A percentile compares a stretch with the other conserved stretches of the same genome.
These are phyloP conservation scores for Thermoascus crustaceus DNA, from an alignment of 2,329 filamentous ascomycete species.

Conservation along the genomic window DNA sequence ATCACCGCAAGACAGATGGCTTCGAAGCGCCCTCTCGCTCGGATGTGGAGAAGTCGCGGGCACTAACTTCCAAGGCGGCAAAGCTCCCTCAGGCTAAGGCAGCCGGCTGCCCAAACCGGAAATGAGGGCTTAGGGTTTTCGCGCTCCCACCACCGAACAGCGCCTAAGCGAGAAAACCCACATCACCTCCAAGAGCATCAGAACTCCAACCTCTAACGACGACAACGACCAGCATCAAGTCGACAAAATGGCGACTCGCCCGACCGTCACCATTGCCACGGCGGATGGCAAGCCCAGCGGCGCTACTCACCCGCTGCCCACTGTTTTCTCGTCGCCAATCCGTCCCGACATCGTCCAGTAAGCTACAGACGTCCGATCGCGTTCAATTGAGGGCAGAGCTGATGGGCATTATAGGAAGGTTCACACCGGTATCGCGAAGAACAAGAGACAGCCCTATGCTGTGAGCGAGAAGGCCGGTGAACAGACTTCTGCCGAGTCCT, in stretches of 20 bases:
- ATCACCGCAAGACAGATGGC: background rate
- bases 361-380: constrained; percentile 27
- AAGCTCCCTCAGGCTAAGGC: background rate
- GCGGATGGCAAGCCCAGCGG: constrained; percentile 90
- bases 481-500: constrained; percentile 99
- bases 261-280: constrained; percentile 94
- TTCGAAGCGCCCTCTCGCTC: constrained; percentile 1
- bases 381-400: constrained; percentile 18
- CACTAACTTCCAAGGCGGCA: constrained; percentile 1
- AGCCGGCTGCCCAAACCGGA: constrained; percentile 10
- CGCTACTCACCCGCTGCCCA: constrained; percentile 83
- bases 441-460: constrained; percentile 98
- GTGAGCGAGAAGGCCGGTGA: constrained; percentile 99
- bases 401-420: constrained; percentile 49
- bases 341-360: constrained; percentile 98
- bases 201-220: constrained; percentile 31
- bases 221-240: constrained; percentile 30
- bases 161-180: constrained; percentile 40
- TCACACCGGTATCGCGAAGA: constrained; percentile 99
- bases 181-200: constrained; percentile 23
- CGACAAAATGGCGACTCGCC: constrained; percentile 79
- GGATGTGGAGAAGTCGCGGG: constrained; percentile 4
- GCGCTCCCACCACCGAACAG: constrained; percentile 17
- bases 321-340: constrained; percentile 96
- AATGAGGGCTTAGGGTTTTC: constrained; percentile 31